Base-by-base conservation (phyloP, 106 monocot genomes). In the Agapanthus africanus region DNA sequence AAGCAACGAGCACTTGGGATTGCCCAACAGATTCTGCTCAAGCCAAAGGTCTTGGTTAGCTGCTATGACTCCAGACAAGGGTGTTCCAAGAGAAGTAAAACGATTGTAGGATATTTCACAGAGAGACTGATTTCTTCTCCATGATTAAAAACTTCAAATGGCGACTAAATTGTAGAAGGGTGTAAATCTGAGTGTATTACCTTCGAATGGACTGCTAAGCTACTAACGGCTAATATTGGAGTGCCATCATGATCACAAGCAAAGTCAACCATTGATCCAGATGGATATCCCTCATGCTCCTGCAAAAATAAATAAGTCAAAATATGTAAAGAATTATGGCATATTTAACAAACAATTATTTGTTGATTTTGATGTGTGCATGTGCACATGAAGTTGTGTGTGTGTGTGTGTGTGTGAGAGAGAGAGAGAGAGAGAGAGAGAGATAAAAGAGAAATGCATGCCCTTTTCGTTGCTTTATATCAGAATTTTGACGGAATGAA, bases 191-290 rank as follows among this genome's bases (percentile, higher is more conserved):
- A 42, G 8, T 33, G 27, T 18, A 7, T 30, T 22, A 91, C 95
- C 91, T 97, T 97, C 23, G 95, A 77, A 71, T 97, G 95, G 56
- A 87, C 78, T 42, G 95, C 91, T 51, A 97, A 74, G 77, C 84
- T 86, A 73, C 95, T 97, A 54, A 89, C 71, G 37, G 95, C 84
- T 78, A 91, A 72, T 40, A 97, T 68, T 40, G 95, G 95, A 25
- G 80, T 80, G 33, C 95, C 95, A 70, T 91, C 84, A 38, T 75
- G 50, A 84, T 91, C 79, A 68, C 85, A 91, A 28, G 95, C 84
- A 87, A 84, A 91, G 69, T 97, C 91, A 73, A 88, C 86, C 91
- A 91, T 82, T 61, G 91, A 91, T 77, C 88, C 95, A 57, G 84
- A 89, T 21, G 95, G 95, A 76, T 97, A 97, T 33, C 91, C 86